Evolutionary conservation across 1,139 yeast species (phyloP), one percentile per base, ranked within the genome.

Genomic region (Suhomyces ambrosiae): DNA sequence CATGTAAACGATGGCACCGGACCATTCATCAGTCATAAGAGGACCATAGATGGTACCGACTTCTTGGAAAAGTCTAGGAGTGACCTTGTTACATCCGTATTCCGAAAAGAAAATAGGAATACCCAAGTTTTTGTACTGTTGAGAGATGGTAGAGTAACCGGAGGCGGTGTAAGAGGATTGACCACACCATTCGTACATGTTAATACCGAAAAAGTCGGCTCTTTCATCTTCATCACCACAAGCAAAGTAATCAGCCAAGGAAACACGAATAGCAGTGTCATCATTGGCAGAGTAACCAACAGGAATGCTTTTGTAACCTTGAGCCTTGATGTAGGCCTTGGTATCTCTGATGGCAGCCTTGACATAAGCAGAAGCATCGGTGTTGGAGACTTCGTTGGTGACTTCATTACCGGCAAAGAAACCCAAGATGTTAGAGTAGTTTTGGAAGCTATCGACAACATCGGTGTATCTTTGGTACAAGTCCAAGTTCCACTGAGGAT

Each of bases 181-280:
- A 49, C 96, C 96, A 75, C 97, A 89, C 96, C 96, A 89, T 70
- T 86, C 94, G 73, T 89, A 89, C 88, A 86, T 86, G 78, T 89
- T 89, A 57, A 88, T 82, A 70, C 96, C 96, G 61, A 86, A 88
- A 71, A 89, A 87, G 64, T 89, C 96, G 40, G 94, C 94, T 50
- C 75, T 74, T 31, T 63, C 81, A 12, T 49, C 54, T 16, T 61
- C 65, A 44, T 72, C 78, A 61, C 92, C 92, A 68, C 96, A 87
- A 56, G 86, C 79, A 63, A 88, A 84, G 71, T 86, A 88, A 58
- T 82, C 82, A 37, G 95, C 95, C 48, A 85, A 75, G 27, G 79
- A 65, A 45, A 74, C 76, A 60, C 95, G 79, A 54, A 84, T 86
- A 30, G 74, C 75, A 29, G 78, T 68, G 52, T 85, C 94, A 61